phyloP scores from a whole-genome alignment of 2,329 filamentous ascomycete genomes.

The Trichophyton rubrum region DNA sequence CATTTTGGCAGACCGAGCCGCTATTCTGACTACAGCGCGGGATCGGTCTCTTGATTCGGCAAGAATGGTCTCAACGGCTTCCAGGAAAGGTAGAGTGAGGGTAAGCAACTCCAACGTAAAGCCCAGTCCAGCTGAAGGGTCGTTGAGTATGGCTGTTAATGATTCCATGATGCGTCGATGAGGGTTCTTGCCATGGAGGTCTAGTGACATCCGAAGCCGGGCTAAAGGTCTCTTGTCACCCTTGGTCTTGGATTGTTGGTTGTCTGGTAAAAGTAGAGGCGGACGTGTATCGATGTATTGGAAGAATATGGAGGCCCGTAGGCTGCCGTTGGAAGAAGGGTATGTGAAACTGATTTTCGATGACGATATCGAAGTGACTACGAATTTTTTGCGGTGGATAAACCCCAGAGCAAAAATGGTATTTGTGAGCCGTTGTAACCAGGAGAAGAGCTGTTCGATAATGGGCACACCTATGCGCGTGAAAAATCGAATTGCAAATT shows the following conservation, averaged over 20 bases:
- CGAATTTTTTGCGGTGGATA: conserved; percentile 24
- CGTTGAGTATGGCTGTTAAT: conserved; percentile 27
- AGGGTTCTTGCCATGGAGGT: conserved; percentile 26
- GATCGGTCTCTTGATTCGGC: conserved; percentile 14
- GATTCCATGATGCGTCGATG: conserved; percentile 31
- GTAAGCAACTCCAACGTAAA: conserved; percentile 24
- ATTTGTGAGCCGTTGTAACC: conserved; percentile 29
- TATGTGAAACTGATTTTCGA: conserved; percentile 27
- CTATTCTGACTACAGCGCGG: conserved; percentile 21
- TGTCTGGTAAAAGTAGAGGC: background rate
- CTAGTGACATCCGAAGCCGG: conserved; percentile 20
- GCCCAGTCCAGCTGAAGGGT: conserved; percentile 19
- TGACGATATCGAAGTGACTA: conserved; percentile 23
- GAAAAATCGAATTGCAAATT: conserved; percentile 29
- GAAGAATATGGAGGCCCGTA: conserved; percentile 24
- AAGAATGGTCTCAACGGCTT: conserved; percentile 26
- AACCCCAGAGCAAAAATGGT: conserved; percentile 25
- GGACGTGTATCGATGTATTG: conserved; percentile 13
- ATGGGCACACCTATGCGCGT: conserved; percentile 26
- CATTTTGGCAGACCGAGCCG: conserved; percentile 24
- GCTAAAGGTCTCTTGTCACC: background rate
- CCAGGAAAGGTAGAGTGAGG: conserved; percentile 28
- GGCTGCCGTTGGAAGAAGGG: conserved; percentile 17
- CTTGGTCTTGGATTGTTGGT: background rate
- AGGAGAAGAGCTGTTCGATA: conserved; percentile 25